Conservation (phyloP, 805 yeast genomes). For the Yarrowia hollandica region DNA sequence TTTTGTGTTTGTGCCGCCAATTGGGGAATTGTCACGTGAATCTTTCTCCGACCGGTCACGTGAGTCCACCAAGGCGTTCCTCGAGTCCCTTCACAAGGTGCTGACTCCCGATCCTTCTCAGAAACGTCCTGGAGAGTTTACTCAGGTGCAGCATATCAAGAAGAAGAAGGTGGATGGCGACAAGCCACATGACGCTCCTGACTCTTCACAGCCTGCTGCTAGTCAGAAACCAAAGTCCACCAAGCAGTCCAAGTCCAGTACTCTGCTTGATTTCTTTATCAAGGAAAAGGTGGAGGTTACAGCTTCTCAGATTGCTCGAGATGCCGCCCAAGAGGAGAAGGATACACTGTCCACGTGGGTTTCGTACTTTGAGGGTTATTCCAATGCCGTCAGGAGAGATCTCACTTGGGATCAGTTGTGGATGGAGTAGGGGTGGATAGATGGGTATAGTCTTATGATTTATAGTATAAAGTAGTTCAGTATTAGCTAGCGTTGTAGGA, state of each 20-base stretch:
- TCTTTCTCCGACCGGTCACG: not conserved
- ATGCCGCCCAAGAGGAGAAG: not conserved
- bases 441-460: too few relatives aligned
- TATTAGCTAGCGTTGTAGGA: too few relatives aligned
- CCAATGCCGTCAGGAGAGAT: slow-evolving; percentile 85
- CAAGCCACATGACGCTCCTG: not conserved
- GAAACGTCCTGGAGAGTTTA: slow-evolving; percentile 19
- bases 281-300: not conserved
- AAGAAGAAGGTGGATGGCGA: not conserved
- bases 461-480: too few relatives aligned
- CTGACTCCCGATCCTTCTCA: not conserved
- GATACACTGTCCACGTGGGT: slow-evolving; percentile 58
- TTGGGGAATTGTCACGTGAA: not conserved
- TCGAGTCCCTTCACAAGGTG: not conserved
- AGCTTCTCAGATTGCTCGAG: not conserved
- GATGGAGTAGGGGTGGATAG: slow-evolving; percentile 50
- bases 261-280: not conserved
- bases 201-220: not conserved
- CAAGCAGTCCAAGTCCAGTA: not conserved
- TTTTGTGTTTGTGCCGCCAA: not conserved
- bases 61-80: not conserved
- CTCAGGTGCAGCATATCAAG: not conserved
- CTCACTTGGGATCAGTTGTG: slow-evolving; percentile 68
- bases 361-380: slow-evolving; percentile 88
- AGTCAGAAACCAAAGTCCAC: not conserved